A percentile compares a stretch with the other conserved stretches of the same genome.
Conservation (phyloP, 73 alveolate genomes). For the Tetrahymena elliotti region DNA sequence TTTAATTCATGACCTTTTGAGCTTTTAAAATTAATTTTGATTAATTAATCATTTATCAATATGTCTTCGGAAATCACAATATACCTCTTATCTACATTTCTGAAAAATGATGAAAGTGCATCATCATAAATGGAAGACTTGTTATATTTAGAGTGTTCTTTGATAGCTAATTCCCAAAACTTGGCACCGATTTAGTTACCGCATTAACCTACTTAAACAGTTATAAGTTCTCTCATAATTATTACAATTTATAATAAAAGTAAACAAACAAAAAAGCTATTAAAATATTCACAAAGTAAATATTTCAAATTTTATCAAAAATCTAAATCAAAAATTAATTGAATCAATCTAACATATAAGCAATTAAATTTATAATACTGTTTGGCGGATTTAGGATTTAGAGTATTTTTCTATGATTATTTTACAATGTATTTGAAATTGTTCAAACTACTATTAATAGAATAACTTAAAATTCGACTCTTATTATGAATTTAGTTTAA, state of each 20-base stretch:
- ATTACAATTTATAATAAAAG: too few species aligned
- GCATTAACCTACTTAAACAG: conserved; percentile 28
- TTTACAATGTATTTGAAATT: too few species aligned
- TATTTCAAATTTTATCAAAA: neutral
- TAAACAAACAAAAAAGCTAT: too few species aligned
- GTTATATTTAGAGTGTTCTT: conserved; percentile 50
- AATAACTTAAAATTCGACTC: too few species aligned
- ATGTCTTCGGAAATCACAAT: too few species aligned
- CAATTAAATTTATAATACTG: neutral
- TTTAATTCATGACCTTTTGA: conserved; percentile 31
- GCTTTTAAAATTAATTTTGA: neutral
- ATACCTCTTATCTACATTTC: conserved; percentile 68
- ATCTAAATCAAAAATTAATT: neutral
- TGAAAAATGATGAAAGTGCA: conserved; percentile 77
- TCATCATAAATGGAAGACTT: conserved; percentile 57
- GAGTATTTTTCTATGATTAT: too few species aligned
- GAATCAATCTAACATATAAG: neutral
- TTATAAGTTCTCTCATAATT: conserved; percentile 29
- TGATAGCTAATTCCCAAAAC: conserved; percentile 86
- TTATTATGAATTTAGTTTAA: too few species aligned
- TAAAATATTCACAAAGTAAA: too few species aligned
- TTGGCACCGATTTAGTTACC: conserved; percentile 27
- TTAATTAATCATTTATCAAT: too few species aligned
- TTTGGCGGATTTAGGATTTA: neutral
- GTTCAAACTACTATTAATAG: too few species aligned